A percentile compares a stretch with the other conserved stretches of the same genome.
Conservation (phyloP, 805 yeast species). For the Blastobotrys muscicola region DNA sequence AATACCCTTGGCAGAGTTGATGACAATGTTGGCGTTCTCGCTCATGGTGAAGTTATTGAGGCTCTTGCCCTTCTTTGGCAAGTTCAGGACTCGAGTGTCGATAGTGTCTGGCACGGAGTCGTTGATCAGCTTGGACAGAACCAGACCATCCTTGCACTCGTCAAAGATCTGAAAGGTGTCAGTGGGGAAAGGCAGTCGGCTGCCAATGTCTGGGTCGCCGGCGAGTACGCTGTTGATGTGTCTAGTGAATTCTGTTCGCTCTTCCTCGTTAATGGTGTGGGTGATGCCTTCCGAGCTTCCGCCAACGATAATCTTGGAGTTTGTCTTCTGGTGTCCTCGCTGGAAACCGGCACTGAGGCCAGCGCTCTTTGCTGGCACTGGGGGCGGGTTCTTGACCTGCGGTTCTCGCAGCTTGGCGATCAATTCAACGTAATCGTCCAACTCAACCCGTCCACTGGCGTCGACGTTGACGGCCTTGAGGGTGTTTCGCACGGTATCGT, state of each 20-base stretch:
- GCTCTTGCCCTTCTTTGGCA: constrained; percentile 69
- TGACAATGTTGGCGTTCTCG: constrained; percentile 95
- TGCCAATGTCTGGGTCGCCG: constrained; percentile 80
- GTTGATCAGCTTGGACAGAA: constrained; percentile 84
- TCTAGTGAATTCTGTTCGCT: constrained; percentile 88
- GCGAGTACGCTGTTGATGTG: constrained; percentile 88
- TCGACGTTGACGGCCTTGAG: constrained; percentile 86
- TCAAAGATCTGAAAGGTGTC: constrained; percentile 94
- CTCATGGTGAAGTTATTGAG: constrained; percentile 91
- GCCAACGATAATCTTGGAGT: constrained; percentile 59
- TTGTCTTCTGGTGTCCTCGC: constrained; percentile 13
- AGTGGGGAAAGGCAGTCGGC: constrained; percentile 81
- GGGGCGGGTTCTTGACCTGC: not conserved
- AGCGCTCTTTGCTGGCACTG: constrained; percentile 5
- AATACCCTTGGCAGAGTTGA: constrained; percentile 97
- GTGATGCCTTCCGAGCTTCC: constrained; percentile 89
- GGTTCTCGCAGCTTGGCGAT: constrained; percentile 66
- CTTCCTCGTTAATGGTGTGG: constrained; percentile 96
- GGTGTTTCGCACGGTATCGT: constrained; percentile 91
- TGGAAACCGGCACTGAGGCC: constrained; percentile 1
- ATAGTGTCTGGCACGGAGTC: constrained; percentile 98
- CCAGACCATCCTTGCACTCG: constrained; percentile 92
- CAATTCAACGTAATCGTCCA: constrained; percentile 86
- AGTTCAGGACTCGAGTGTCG: constrained; percentile 91
- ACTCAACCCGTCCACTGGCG: constrained; percentile 93